Evolutionary conservation across 495 filamentous ascomycete species (phyloP), one percentile per base, ranked within the genome.

Genomic region (Patellaria atrata): DNA sequence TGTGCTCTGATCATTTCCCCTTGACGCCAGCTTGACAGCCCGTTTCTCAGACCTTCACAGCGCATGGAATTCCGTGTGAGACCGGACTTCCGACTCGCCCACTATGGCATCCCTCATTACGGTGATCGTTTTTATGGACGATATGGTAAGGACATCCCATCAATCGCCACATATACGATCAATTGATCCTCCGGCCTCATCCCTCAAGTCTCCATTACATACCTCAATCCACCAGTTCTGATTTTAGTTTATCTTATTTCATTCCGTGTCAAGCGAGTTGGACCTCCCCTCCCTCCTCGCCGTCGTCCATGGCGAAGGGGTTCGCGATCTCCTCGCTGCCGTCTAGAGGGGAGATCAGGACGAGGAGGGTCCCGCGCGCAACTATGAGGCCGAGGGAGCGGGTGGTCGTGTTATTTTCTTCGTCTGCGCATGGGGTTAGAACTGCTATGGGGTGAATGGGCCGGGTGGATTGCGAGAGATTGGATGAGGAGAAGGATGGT

Each of bases 281-380:
- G 14, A 9, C 11, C 19, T 11, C 17, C 12, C 18, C 13, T 38
- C n/a, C 16, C 37, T 26, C 13, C 10, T n/a, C n/a, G n/a, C n/a
- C n/a, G 9, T 54, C 41, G 24, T 80, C 77, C 33, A 81, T 77
- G 11, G 64, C 62, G 52, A 97, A 97, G 0, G 89, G 89, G 58
- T 97, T 97, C 43, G 79, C 70, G 48, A 97, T 96, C 60, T 86
- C 77, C 56, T 94, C 83, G 54, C 82, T 93, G 22, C 91, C 91
- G 51, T 97, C 85, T 18, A 86, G 67, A 2, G 89, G 89, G 29
- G 81, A 89, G 53, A 97, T 84, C 21, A 91, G 65, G 14, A 92
- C 85, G 27, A 97, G 71, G 20, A 97, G 62, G 5, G 91, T 94
- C 25, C 91, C 91, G 37, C 89, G 73, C 22, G 82, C 89, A 12